These are phyloP conservation scores for Pseudofabraea citricarpa DNA, from an alignment of 2,329 filamentous ascomycete genomes.

Conservation along the genomic window DNA sequence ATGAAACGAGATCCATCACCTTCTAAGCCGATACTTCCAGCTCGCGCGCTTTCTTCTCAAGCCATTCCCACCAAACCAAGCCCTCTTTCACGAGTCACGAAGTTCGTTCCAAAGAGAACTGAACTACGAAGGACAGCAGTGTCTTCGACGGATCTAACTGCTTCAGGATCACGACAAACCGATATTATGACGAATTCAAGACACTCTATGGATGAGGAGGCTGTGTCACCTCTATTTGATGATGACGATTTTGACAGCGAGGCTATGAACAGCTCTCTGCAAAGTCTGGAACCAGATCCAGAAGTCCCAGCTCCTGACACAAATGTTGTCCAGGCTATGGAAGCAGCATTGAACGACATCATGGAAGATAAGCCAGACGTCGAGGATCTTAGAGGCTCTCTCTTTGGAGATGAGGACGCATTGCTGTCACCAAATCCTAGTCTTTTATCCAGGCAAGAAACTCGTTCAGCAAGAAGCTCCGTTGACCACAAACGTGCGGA, in stretches of 20 bases:
- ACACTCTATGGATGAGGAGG: constrained; percentile 66
- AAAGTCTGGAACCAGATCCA: constrained; percentile 74
- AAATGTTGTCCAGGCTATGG: constrained; percentile 85
- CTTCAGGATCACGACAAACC: constrained; percentile 32
- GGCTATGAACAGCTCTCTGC: constrained; percentile 62
- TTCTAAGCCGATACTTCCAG: constrained; percentile 13
- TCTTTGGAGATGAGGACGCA: constrained; percentile 53
- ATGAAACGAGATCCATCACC: constrained; percentile 35
- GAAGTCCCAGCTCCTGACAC: constrained; percentile 60
- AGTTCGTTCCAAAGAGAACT: constrained; percentile 35
- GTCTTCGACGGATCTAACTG: constrained; percentile 55
- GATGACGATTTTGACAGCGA: constrained; percentile 77
- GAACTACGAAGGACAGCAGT: constrained; percentile 56
- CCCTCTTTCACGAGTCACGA: constrained; percentile 39
- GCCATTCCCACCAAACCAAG: constrained; percentile 35
- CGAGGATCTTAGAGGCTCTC: constrained; percentile 59
- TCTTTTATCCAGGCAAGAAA: constrained; percentile 47
- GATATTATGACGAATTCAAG: constrained; percentile 39
- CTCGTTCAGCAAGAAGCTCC: constrained; percentile 57
- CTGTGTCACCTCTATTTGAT: constrained; percentile 63
- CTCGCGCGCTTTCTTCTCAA: constrained; percentile 21
- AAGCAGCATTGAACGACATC: constrained; percentile 86
- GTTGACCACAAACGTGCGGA: constrained; percentile 48
- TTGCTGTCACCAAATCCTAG: constrained; percentile 37
- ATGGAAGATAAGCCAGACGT: constrained; percentile 73